These are phyloP conservation scores for Datisca glomerata DNA, from an alignment of 306 rosid genomes.

Conservation along the genomic window DNA sequence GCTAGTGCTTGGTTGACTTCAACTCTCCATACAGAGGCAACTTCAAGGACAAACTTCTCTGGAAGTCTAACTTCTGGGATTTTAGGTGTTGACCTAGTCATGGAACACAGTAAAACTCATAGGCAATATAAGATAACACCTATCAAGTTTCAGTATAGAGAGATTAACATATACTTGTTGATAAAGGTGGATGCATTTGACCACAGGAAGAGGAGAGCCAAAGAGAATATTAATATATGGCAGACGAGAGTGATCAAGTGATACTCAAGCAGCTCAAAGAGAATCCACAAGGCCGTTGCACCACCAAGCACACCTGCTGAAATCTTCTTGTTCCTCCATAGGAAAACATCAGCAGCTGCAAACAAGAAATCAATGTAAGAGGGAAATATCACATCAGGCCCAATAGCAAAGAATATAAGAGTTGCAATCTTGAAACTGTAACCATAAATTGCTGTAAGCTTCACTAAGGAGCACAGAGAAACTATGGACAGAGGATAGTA, in stretches of 20 bases:
- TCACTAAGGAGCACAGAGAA: too few species aligned
- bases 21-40: conserved; percentile 34
- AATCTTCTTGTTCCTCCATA: conserved; percentile 72
- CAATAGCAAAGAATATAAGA: too few species aligned
- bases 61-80: conserved; percentile 52
- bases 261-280: conserved; percentile 65
- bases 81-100: conserved; percentile 43
- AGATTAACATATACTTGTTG: conserved; percentile 42
- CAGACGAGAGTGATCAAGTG: conserved; percentile 62
- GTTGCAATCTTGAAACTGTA: too few species aligned
- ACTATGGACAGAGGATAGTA: too few species aligned
- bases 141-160: conserved; percentile 1
- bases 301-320: conserved; percentile 53
- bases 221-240: conserved; percentile 45
- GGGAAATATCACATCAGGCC: too few species aligned
- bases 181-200: conserved; percentile 56
- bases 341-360: conserved; percentile 83
- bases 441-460: too few species aligned
- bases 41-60: conserved; percentile 30
- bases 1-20: conserved; percentile 40
- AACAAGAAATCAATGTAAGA: conserved; percentile 10
- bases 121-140: conserved; percentile 10
- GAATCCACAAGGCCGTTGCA: conserved; percentile 64
- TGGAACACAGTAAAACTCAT: conserved; percentile 9
- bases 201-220: conserved; percentile 51